Conservation (phyloP, 2,329 filamentous ascomycete species). For the Grosmannia clavigera region DNA sequence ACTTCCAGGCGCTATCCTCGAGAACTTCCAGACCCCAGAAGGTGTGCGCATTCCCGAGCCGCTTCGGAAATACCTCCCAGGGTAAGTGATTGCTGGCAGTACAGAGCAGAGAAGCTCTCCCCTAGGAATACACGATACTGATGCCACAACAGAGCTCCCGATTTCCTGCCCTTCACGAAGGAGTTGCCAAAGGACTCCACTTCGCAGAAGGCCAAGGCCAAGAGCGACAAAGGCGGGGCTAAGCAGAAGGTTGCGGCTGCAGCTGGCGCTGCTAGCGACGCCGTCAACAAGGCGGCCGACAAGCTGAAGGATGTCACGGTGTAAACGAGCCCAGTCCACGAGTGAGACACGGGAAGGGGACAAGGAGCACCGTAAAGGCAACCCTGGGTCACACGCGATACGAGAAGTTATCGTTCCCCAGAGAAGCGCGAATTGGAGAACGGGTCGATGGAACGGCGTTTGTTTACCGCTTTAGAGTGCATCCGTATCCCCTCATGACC, state of each 20-base stretch:
- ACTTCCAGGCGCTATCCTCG: constrained; percentile 45
- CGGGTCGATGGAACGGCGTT: neutral
- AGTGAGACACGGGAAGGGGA: neutral
- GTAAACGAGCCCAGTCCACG: constrained; percentile 3
- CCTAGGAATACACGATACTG: neutral
- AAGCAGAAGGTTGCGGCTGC: constrained; percentile 15
- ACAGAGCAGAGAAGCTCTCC: neutral
- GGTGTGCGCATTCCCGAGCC: constrained; percentile 72
- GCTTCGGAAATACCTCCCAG: constrained; percentile 80
- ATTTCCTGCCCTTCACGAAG: constrained; percentile 80
- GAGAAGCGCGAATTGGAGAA: neutral
- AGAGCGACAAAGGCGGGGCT: constrained; percentile 8
- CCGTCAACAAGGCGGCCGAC: constrained; percentile 15
- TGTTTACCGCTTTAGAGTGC: neutral
- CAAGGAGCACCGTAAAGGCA: neutral
- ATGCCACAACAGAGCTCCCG: constrained; percentile 40
- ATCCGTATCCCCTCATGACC: neutral
- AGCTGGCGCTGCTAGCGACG: constrained; percentile 9
- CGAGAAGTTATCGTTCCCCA: neutral
- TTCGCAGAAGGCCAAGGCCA: constrained; percentile 14
- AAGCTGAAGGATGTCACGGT: constrained; percentile 18
- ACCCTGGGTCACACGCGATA: neutral
- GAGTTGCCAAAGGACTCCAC: constrained; percentile 61
- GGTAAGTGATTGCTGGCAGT: constrained; percentile 21
- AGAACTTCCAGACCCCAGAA: constrained; percentile 92